A percentile compares a stretch with the other conserved stretches of the same genome.
phyloP scores from a whole-genome alignment of 1,139 yeast species.

The Diutina ranongensis region DNA sequence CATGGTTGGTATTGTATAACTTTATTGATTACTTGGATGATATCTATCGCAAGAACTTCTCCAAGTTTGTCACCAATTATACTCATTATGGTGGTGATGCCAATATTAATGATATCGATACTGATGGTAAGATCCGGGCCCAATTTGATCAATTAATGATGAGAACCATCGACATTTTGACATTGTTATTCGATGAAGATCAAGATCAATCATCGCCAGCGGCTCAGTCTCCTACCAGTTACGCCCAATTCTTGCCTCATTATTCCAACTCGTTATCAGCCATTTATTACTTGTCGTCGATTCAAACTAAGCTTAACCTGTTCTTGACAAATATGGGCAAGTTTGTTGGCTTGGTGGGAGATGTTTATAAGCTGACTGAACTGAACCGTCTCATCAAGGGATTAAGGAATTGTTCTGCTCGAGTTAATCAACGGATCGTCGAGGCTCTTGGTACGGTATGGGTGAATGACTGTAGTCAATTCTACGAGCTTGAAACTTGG shows the following conservation, averaged over 20 bases:
- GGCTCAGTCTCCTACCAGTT: slow-evolving; percentile 27
- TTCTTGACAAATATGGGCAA: slow-evolving; percentile 25
- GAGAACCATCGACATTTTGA: slow-evolving; percentile 18
- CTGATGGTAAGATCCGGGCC: slow-evolving; percentile 19
- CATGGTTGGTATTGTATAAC: slow-evolving; percentile 33
- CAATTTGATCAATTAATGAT: slow-evolving; percentile 18
- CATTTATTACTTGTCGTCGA: slow-evolving; percentile 23
- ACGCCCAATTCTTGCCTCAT: slow-evolving; percentile 28
- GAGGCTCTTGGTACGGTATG: slow-evolving; percentile 37
- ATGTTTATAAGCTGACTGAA: slow-evolving; percentile 20
- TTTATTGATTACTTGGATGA: slow-evolving; percentile 26
- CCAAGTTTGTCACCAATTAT: slow-evolving; percentile 29
- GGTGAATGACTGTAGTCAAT: slow-evolving; percentile 38
- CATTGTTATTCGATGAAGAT: slow-evolving; percentile 18
- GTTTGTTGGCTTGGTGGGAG: slow-evolving; percentile 24
- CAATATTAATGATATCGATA: slow-evolving; percentile 18
- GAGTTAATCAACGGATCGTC: slow-evolving; percentile 27
- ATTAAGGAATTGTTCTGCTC: slow-evolving; percentile 21
- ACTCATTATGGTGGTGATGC: slow-evolving; percentile 18
- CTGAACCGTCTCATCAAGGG: slow-evolving; percentile 28
- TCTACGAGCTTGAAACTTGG: slow-evolving; percentile 35
- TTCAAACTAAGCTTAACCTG: slow-evolving; percentile 20
- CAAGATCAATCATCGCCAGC: slow-evolving; percentile 15
- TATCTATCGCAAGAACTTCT: slow-evolving; percentile 19
- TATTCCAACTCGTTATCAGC: slow-evolving; percentile 34